phyloP scores from a whole-genome alignment of 768 basidiomycete genomes.

The Leccinum rimulosum region DNA sequence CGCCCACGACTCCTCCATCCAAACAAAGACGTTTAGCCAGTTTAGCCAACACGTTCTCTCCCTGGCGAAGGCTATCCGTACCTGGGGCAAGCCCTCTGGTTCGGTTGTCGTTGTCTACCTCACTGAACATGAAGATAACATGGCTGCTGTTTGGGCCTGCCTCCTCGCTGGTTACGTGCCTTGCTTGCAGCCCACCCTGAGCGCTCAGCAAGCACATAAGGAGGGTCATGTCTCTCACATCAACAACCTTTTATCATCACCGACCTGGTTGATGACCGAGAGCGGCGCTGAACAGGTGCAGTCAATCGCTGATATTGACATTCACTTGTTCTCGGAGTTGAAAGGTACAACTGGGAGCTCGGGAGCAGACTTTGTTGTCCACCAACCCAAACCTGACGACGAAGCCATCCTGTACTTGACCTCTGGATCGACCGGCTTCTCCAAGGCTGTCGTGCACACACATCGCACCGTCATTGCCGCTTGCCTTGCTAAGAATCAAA shows the following conservation, averaged over 20 bases:
- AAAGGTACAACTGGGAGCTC: constrained; percentile 17
- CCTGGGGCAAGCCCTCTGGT: constrained; percentile 26
- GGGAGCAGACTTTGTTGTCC: constrained; percentile 4
- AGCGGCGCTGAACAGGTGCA: constrained; percentile 24
- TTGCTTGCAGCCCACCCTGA: constrained; percentile 32
- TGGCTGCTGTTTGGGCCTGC: constrained; percentile 33
- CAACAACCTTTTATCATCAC: constrained; percentile 26
- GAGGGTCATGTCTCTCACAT: constrained; percentile 30
- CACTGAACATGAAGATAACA: constrained; percentile 34
- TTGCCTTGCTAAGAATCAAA: background rate
- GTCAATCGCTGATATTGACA: constrained; percentile 24
- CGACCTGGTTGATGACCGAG: constrained; percentile 31
- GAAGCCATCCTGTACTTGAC: background rate
- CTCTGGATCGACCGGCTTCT: background rate
- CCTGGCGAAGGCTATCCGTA: constrained; percentile 20
- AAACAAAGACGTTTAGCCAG: constrained; percentile 22
- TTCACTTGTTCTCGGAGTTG: constrained; percentile 24
- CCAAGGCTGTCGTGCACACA: background rate
- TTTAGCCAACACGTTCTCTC: constrained; percentile 17
- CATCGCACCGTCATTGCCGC: background rate
- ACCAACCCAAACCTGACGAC: background rate
- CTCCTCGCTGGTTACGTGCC: constrained; percentile 31
- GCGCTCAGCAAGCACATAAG: constrained; percentile 32
- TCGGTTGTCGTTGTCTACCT: constrained; percentile 29
- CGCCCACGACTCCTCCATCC: constrained; percentile 30